Evolutionary conservation across 164 flowering plant genomes (phyloP), one percentile per base, ranked within the genome.

Genomic region (Aristolochia californica): DNA sequence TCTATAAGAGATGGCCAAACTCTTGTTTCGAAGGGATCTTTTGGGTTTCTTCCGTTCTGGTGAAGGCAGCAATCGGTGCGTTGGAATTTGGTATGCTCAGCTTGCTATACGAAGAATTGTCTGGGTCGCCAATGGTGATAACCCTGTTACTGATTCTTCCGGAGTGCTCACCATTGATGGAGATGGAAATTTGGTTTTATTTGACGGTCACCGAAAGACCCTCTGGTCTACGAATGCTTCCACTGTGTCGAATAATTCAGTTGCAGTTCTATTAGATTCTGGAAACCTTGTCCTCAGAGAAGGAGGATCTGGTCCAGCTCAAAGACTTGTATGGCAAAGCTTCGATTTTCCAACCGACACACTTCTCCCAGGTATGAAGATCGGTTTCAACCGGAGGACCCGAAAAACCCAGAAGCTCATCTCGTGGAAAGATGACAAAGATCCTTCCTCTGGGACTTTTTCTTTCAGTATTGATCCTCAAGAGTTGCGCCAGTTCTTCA

Each of bases 321-420:
- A 45, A 7, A 53, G 21, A 24, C 0, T 43, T 13, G 7, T 65
- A 21, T 80, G 77, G 74, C 57, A 77, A 56, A 78, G 78, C 57
- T 77, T 78, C 58, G 57, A 66, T 23, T 18, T 70, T 48, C 80
- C 80, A 1, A 15, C 66, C 5, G 61, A 79, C 44, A 61, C 77
- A 0, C 40, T 66, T 10, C 14, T 78, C 18, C 72, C 76, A 0
- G 64, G 50, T 1, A 67, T 69, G 77, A 69, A 49, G 47, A 3
- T 79, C 1, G 61, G 60, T 5, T 21, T 54, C 22, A 57, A 74
- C 47, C 8, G 16, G 4, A 59, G 38, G 5, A 67, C 64, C 0
- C 68, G 71, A 7, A 28, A 50, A 54, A 65, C 53, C 1, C 26
- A 16, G 1, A 11, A 30, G 13, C 24, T 74, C 17, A 62, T 66